phyloP scores from a whole-genome alignment of 768 basidiomycete species.

The Suillus lakei region DNA sequence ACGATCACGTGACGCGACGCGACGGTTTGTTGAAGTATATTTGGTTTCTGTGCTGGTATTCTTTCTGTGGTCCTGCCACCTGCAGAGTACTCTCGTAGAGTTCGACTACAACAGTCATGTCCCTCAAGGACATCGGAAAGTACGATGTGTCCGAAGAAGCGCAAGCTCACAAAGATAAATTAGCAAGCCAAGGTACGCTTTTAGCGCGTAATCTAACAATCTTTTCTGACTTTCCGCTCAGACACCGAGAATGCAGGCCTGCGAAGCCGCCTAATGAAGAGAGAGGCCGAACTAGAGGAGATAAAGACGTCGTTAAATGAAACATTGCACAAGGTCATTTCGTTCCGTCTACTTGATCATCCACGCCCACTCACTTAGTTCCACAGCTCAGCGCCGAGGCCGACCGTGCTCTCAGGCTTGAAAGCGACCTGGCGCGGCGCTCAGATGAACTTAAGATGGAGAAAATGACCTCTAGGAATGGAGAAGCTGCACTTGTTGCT shows the following conservation, averaged over 20 bases:
- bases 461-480: constrained; percentile 55
- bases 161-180: constrained; percentile 38
- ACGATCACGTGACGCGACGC: constrained; percentile 39
- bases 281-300: constrained; percentile 41
- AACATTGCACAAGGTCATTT: constrained; percentile 40
- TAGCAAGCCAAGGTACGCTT: constrained; percentile 42
- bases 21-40: constrained; percentile 29
- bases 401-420: constrained; percentile 57
- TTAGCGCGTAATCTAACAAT: neutral
- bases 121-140: constrained; percentile 43
- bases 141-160: constrained; percentile 45
- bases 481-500: constrained; percentile 49
- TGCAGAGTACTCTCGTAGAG: constrained; percentile 1
- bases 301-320: constrained; percentile 39
- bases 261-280: constrained; percentile 39
- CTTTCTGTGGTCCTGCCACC: neutral
- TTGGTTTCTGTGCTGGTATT: constrained; percentile 22
- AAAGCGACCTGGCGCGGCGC: constrained; percentile 51
- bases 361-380: constrained; percentile 11
- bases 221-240: constrained; percentile 17
- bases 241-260: constrained; percentile 43
- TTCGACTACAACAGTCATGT: constrained; percentile 33
- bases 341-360: constrained; percentile 4
- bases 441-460: constrained; percentile 64
- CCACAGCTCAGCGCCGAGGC: constrained; percentile 61